Conservation (phyloP, 164 flowering plant species). For the Vitis cinerea region DNA sequence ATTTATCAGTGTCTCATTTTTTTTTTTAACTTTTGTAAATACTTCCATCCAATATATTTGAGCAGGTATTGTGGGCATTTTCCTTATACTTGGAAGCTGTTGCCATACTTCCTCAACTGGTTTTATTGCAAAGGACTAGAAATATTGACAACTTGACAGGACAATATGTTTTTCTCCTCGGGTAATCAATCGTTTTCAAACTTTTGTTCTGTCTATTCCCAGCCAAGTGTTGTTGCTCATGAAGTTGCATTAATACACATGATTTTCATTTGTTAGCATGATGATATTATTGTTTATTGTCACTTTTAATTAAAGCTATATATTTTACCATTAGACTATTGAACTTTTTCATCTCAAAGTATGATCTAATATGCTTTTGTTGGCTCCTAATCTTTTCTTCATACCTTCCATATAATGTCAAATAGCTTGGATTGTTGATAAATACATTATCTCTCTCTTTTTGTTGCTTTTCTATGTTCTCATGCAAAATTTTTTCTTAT, state of each 20-base stretch:
- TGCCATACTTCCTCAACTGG: slow-evolving; percentile 96
- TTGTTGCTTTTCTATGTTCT: too few species aligned
- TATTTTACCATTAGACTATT: too few species aligned
- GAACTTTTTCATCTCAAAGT: too few species aligned
- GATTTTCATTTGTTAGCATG: background rate
- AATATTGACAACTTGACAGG: slow-evolving; percentile 96
- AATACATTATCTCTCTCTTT: too few species aligned
- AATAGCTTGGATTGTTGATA: too few species aligned
- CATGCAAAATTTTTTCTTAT: too few species aligned
- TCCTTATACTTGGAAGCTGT: slow-evolving; percentile 91
- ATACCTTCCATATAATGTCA: too few species aligned
- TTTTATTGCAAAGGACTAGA: slow-evolving; percentile 84
- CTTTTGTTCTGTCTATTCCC: background rate
- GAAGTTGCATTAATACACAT: background rate
- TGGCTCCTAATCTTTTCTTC: too few species aligned
- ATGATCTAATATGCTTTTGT: too few species aligned
- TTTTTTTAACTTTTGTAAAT: background rate
- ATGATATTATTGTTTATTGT: too few species aligned
- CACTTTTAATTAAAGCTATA: too few species aligned
- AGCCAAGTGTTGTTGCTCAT: background rate
- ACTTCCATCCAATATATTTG: slow-evolving; percentile 3
- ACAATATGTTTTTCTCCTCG: slow-evolving; percentile 85
- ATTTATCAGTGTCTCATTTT: background rate
- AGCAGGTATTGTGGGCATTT: slow-evolving; percentile 92
- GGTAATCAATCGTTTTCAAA: slow-evolving; percentile 38